phyloP scores from a whole-genome alignment of 2,329 filamentous ascomycete species.

The Diplodia intermedia region DNA sequence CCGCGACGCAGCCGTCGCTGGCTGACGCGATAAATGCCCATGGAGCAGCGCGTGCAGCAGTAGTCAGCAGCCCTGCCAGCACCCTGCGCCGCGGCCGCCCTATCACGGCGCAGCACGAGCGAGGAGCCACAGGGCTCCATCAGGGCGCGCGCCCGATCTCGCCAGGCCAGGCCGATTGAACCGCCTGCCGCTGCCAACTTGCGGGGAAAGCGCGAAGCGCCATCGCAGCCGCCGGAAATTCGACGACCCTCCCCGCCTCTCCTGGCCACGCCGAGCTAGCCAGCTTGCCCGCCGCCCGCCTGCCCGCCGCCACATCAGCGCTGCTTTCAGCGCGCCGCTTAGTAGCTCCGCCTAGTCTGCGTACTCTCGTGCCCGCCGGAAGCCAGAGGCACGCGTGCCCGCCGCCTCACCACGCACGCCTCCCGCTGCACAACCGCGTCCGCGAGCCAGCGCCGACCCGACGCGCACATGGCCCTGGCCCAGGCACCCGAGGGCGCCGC shows the following conservation, averaged over 20 bases:
- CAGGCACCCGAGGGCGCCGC: slow-evolving; percentile 22
- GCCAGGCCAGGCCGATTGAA: not conserved
- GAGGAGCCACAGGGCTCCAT: not conserved
- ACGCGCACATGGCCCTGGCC: slow-evolving; percentile 19
- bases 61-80: not conserved
- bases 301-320: not conserved
- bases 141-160: not conserved
- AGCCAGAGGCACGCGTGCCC: slow-evolving; percentile 7
- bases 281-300: not conserved
- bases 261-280: not conserved
- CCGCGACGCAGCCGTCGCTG: not conserved
- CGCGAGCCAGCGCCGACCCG: not conserved
- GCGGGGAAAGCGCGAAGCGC: slow-evolving; percentile 14
- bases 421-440: slow-evolving; percentile 17
- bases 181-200: slow-evolving; percentile 6
- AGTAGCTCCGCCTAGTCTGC: too few relatives aligned
- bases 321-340: not conserved
- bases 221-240: slow-evolving; percentile 13
- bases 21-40: not conserved
- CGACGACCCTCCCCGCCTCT: slow-evolving; percentile 17
- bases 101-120: not conserved
- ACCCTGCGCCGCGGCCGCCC: slow-evolving; percentile 1
- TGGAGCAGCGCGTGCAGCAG: not conserved
- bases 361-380: not conserved
- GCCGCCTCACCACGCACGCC: not conserved